These are phyloP conservation scores for Coelastrella sp. DNA, from an alignment of 139 green algal species.

Conservation along the genomic window DNA sequence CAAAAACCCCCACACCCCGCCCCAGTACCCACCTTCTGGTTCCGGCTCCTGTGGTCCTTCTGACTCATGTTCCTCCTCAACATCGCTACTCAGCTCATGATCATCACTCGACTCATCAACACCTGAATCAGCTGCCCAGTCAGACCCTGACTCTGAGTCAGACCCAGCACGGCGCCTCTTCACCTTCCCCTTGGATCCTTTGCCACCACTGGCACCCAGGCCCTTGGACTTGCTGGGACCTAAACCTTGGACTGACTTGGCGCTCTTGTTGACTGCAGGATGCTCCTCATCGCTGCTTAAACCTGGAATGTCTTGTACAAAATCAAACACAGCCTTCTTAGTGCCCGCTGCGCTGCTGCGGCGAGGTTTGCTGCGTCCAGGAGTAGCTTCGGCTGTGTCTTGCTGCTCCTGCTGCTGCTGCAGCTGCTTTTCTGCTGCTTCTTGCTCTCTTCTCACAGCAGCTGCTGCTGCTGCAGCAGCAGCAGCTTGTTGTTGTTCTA, in stretches of 20 bases:
- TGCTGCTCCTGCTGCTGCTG: neutral
- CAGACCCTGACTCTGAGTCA: conserved; percentile 25
- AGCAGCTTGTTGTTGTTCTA: neutral
- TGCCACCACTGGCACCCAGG: neutral
- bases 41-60: neutral
- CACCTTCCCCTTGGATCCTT: neutral
- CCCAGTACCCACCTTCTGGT: neutral
- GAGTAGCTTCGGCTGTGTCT: neutral
- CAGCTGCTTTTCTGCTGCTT: neutral
- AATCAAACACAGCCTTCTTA: neutral
- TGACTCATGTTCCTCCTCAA: conserved; percentile 10
- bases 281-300: conserved; percentile 1
- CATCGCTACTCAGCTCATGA: conserved; percentile 31
- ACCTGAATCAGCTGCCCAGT: conserved; percentile 17
- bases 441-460: neutral
- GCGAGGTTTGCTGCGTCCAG: neutral
- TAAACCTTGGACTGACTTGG: no score
- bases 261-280: no score
- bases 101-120: conserved; percentile 9
- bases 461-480: neutral
- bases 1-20: neutral
- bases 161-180: neutral
- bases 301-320: conserved; percentile 11
- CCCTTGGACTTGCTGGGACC: neutral
- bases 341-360: conserved; percentile 25